These are phyloP conservation scores for Trichoderma gracile DNA, from an alignment of 2,329 filamentous ascomycete species.

Conservation along the genomic window DNA sequence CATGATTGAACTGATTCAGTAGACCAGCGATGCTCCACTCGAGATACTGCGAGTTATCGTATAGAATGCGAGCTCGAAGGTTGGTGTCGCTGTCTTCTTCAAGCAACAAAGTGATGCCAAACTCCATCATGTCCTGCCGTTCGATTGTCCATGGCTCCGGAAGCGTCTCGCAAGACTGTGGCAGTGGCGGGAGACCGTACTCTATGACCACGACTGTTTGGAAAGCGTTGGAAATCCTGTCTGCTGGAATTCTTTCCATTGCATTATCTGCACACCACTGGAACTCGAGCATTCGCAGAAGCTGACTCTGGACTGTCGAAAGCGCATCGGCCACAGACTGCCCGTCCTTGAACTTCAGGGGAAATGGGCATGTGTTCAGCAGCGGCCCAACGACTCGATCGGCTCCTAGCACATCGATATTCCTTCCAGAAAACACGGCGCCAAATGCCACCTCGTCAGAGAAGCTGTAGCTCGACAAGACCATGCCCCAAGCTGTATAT, in stretches of 20 bases:
- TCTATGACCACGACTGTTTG: conserved; percentile 6
- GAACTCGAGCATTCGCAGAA: background rate
- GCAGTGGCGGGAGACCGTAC: background rate
- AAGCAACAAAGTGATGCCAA: background rate
- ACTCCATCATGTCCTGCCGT: conserved; percentile 11
- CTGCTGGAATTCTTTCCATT: background rate
- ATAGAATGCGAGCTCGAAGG: background rate
- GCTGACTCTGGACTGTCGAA: background rate
- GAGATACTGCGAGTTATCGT: background rate
- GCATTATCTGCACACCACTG: background rate
- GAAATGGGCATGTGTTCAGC: background rate
- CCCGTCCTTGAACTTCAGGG: background rate
- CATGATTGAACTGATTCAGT: background rate
- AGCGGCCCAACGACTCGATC: background rate
- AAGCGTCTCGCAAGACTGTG: background rate
- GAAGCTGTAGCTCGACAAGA: background rate
- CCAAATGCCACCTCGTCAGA: conserved; percentile 1
- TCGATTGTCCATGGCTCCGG: conserved; percentile 1
- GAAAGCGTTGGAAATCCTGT: background rate
- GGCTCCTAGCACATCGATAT: background rate
- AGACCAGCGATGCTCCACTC: background rate
- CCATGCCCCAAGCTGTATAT: background rate
- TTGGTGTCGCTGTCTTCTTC: background rate
- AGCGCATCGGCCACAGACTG: background rate
- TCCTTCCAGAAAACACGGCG: conserved; percentile 2